phyloP scores from a whole-genome alignment of 441 rosid genomes.

The Populus hybrid region DNA sequence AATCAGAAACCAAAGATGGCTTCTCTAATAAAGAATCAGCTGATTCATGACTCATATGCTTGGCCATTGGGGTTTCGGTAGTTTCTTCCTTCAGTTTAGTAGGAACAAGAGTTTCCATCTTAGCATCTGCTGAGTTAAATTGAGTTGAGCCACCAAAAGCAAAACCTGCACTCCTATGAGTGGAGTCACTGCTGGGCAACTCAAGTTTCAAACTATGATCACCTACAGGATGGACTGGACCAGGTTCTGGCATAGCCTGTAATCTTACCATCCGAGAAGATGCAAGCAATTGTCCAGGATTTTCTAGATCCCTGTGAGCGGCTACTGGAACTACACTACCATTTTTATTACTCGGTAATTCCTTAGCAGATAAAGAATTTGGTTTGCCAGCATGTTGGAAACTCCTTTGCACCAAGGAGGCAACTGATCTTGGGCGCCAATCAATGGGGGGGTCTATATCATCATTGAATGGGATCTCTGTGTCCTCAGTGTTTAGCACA shows the following conservation, averaged over 20 bases:
- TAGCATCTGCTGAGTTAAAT: slow-evolving; percentile 23
- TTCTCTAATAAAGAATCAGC: slow-evolving; percentile 32
- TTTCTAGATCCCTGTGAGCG: slow-evolving; percentile 35
- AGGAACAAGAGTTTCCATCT: slow-evolving; percentile 19
- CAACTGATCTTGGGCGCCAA: slow-evolving; percentile 30
- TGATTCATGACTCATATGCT: slow-evolving; percentile 22
- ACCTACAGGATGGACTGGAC: slow-evolving; percentile 36
- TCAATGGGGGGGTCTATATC: slow-evolving; percentile 40
- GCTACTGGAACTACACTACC: slow-evolving; percentile 26
- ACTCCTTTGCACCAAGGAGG: slow-evolving; percentile 33
- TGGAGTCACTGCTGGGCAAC: slow-evolving; percentile 28
- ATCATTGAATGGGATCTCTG: slow-evolving; percentile 77
- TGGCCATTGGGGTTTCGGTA: slow-evolving; percentile 28
- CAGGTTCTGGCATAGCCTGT: slow-evolving; percentile 33
- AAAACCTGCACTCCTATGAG: slow-evolving; percentile 16
- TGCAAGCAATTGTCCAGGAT: slow-evolving; percentile 34
- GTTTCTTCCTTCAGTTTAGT: slow-evolving; percentile 40
- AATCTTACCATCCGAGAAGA: slow-evolving; percentile 37
- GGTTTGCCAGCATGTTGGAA: slow-evolving; percentile 37
- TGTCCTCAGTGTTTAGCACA: slow-evolving; percentile 56
- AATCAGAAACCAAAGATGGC: slow-evolving; percentile 32
- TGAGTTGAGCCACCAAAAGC: slow-evolving; percentile 27
- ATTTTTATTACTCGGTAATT: slow-evolving; percentile 34
- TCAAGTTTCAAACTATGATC: slow-evolving; percentile 32
- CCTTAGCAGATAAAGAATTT: slow-evolving; percentile 31